Base-by-base conservation (phyloP, 148 eudicot genomes). In the Silene conica region DNA sequence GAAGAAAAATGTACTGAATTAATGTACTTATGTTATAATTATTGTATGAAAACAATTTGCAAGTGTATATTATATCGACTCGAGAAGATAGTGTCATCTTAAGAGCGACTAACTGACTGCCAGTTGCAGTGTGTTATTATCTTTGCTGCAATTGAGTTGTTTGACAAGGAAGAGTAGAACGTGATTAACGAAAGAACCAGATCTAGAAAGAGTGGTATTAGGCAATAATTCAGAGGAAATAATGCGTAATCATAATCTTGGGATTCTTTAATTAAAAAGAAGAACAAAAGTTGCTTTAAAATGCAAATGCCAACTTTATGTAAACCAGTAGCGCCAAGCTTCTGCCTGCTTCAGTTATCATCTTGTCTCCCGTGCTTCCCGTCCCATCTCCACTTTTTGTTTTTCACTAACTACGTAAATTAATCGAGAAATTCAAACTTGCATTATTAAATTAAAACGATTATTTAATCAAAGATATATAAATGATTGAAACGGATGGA, bases 321-420 rank as follows among this genome's bases (percentile, higher is more conserved):
- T 5, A 3, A 0, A 23, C 31, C 6, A 22, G 20, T 63, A 69
- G 52, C 1, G 72, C 72, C 61, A 52, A 50, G 16, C 41, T 23
- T 9, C 9, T 50, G 38, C 43, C 16, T 52, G 57, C 59, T 50
- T 15, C 0, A n/a, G 15, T n/a, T 68, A 46, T 69, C 72, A 69
- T 69, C 25, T 7, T 69, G 72, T 69, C 72, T n/a, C 72, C 43
- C 72, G 21, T 69, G 72, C 72, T 69, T 52, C 55, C 28, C 16
- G 16, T 20, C 56, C 71, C 16, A 9, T 67, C 16, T 31, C 71
- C n/a, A 19, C 55, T 19, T 66, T 66, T 64, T 64, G 46, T 62
- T 25, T 50, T 50, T 50, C 0, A 50, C 14, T 4, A 13, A 50
- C 55, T 12, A 38, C 43, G 3, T 38, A 38, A 31, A 31, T 31